Conservation (phyloP, 352 stramenopile species). For the Albugo laibachii region DNA sequence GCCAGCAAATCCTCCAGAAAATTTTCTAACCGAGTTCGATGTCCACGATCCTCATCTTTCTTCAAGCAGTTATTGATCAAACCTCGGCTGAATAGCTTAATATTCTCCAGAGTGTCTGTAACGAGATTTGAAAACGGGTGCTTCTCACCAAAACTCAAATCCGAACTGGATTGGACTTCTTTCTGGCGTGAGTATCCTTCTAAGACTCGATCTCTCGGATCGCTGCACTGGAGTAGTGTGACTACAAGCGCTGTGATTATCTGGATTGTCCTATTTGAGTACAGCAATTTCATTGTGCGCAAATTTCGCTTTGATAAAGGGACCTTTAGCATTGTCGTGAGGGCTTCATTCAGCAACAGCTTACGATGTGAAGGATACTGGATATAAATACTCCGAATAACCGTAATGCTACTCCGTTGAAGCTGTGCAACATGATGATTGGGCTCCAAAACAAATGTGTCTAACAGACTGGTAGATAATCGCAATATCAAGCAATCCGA, state of each 20-base stretch:
- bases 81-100: slow-evolving; percentile 16
- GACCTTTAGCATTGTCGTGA: slow-evolving; percentile 55
- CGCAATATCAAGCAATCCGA: slow-evolving; percentile 52
- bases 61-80: slow-evolving; percentile 64
- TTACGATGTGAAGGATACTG: slow-evolving; percentile 34
- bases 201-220: slow-evolving; percentile 4
- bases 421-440: slow-evolving; percentile 30
- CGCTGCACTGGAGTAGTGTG: slow-evolving; percentile 22
- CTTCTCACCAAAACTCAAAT: background rate
- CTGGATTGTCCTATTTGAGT: slow-evolving; percentile 29
- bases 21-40: slow-evolving; percentile 55
- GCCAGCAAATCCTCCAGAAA: slow-evolving; percentile 67
- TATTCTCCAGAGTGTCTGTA: background rate
- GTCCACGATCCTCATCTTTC: slow-evolving; percentile 58
- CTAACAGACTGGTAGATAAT: slow-evolving; percentile 44
- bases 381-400: slow-evolving; percentile 47
- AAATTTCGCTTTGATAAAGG: slow-evolving; percentile 51
- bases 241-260: slow-evolving; percentile 50
- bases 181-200: background rate
- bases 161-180: background rate
- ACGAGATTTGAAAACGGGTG: background rate
- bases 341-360: slow-evolving; percentile 44
- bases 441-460: slow-evolving; percentile 49
- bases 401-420: slow-evolving; percentile 32
- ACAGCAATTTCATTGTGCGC: slow-evolving; percentile 36